A percentile compares a stretch with the other conserved stretches of the same genome.
phyloP scores from a whole-genome alignment of 495 filamentous ascomycete genomes.

The Filosporella fistucella region DNA sequence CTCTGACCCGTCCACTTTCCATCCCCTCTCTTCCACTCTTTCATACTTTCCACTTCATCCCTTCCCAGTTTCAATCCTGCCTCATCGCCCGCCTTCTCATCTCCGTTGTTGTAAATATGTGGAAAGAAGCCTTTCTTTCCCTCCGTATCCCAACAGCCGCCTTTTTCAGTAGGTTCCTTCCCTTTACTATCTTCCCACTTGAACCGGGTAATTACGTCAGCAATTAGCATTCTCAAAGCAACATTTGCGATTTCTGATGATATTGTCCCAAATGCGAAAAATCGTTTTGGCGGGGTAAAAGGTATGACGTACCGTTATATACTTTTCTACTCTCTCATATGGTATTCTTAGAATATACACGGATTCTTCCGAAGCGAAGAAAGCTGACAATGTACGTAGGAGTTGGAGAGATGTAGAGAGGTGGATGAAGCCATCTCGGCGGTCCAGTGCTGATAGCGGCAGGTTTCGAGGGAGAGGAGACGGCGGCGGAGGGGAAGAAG shows the following conservation, averaged over 20 bases:
- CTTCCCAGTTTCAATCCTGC: slow-evolving; percentile 16
- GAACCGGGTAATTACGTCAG: too few species aligned
- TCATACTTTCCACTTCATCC: slow-evolving; percentile 18
- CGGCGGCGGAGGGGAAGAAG: slow-evolving; percentile 19
- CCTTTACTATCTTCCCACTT: slow-evolving; percentile 24
- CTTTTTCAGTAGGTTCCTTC: slow-evolving; percentile 8
- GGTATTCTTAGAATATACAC: slow-evolving; percentile 25
- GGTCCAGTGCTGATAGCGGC: slow-evolving; percentile 27
- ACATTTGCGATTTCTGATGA: too few species aligned
- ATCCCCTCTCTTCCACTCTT: slow-evolving; percentile 8
- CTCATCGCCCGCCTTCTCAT: slow-evolving; percentile 2
- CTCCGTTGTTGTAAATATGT: slow-evolving; percentile 20
- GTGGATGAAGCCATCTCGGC: slow-evolving; percentile 30
- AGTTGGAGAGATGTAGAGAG: slow-evolving; percentile 28
- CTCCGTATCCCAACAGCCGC: slow-evolving; percentile 12
- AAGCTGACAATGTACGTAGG: slow-evolving; percentile 23
- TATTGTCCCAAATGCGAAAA: too few species aligned
- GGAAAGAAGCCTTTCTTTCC: slow-evolving; percentile 17
- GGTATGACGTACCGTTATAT: too few species aligned
- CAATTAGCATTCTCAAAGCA: too few species aligned
- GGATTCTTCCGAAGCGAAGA: slow-evolving; percentile 18
- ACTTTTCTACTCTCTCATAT: slow-evolving; percentile 17
- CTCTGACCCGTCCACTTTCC: slow-evolving; percentile 7
- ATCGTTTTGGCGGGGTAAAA: too few species aligned
- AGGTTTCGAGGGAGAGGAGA: slow-evolving; percentile 25